Evolutionary conservation across 1,284 basidiomycete species (phyloP), one percentile per base, ranked within the genome.

Genomic region (Flammula alnicola): DNA sequence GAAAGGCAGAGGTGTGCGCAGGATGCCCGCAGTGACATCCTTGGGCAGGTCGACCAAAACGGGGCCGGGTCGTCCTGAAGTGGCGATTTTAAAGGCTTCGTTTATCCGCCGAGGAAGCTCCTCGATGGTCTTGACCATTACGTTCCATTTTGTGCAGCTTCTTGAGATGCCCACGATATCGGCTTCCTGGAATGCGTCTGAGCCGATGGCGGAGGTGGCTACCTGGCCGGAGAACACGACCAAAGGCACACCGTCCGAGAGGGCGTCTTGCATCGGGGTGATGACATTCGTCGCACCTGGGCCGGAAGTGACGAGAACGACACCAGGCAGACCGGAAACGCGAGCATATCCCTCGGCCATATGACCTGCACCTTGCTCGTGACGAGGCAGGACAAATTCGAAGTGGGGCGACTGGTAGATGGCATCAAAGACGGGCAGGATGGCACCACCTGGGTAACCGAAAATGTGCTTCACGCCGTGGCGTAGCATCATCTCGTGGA

Each of bases 401-500:
- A 99, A 98, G 70, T 98, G 87, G 12, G 87, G 83, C 8, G 95
- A 98, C 72, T 98, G 91, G 81, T 98, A 90, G 71, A 98, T 99
- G 65, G 97, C 96, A 70, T 99, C 96, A 71, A 98, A 99, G 32
- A 99, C 96, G 60, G 96, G 97, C 14, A 98, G 85, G 66, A 98
- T 98, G 41, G 96, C 96, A 55, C 95, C 95, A 40, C 96, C 96
- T 12, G 96, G 96, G 73, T 99, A 99, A 39, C 96, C 96, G 66
- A 99, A 99, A 44, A 99, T 84, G 66, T 98, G 92, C 72, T 96
- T 97, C 64, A 99, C 95, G 51, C 83, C 84, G 71, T 99, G 96
- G 47, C 96, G 81, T 51, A 95, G 87, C 93, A 99, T 98, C 96
- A 99, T 98, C 74, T 99, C 95, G 71, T 99, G 95, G 76, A 99